A percentile compares a stretch with the other conserved stretches of the same genome.
Evolutionary conservation across 306 rosid species (phyloP).

Genomic region (Ochetophila trinervis): DNA sequence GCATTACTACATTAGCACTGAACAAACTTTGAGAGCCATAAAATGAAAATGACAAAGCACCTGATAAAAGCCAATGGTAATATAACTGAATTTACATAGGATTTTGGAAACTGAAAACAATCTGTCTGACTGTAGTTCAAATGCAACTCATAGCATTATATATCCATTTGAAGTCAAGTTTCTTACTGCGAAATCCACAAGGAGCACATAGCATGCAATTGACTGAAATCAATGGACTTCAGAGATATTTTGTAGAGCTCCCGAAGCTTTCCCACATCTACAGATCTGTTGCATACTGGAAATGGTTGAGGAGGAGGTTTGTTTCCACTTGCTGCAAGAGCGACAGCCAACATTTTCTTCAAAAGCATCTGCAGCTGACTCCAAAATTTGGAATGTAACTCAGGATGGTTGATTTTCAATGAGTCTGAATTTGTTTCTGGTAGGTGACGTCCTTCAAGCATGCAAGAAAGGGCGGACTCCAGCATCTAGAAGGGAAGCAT

Average conservation of each 20-base stretch:
- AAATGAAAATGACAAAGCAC: too few relatives aligned
- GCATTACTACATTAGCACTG: too few relatives aligned
- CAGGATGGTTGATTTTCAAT: slow-evolving; percentile 39
- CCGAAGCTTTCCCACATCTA: slow-evolving; percentile 69
- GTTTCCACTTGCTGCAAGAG: slow-evolving; percentile 48
- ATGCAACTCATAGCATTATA: too few relatives aligned
- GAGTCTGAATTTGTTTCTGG: slow-evolving; percentile 45
- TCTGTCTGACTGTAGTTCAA: too few relatives aligned
- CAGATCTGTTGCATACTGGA: slow-evolving; percentile 40
- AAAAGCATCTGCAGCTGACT: slow-evolving; percentile 72
- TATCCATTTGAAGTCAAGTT: too few relatives aligned
- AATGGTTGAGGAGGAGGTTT: slow-evolving; percentile 46
- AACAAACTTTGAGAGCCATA: too few relatives aligned
- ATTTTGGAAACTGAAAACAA: too few relatives aligned
- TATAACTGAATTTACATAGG: too few relatives aligned
- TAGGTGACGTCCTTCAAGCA: slow-evolving; percentile 84
- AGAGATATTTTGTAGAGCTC: slow-evolving; percentile 81
- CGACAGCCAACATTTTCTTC: slow-evolving; percentile 69
- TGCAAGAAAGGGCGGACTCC: slow-evolving; percentile 67
- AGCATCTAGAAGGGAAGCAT: slow-evolving; percentile 55
- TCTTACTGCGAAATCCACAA: slow-evolving; percentile 55
- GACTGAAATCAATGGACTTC: slow-evolving; percentile 48
- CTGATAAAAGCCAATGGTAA: too few relatives aligned
- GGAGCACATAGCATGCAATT: slow-evolving; percentile 56
- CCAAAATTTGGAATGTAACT: slow-evolving; percentile 74